Evolutionary conservation across 108 stramenopile genomes (phyloP).

Genomic region (Epipyxis sp.): DNA sequence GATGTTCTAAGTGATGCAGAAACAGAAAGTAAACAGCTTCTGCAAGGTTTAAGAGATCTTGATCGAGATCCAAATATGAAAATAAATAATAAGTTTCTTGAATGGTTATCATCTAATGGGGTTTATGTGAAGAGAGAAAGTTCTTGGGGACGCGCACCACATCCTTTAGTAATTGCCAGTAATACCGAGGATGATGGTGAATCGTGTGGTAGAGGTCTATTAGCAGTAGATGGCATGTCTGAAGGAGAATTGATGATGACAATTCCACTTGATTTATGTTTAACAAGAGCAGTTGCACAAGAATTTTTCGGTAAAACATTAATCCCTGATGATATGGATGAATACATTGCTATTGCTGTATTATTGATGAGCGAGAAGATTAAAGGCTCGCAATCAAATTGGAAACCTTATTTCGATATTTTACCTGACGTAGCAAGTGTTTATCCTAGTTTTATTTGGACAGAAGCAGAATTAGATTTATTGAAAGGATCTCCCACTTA

Average conservation of each 20-base stretch:
- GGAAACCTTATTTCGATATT: constrained; percentile 77
- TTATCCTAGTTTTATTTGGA: constrained; percentile 87
- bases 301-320: constrained; percentile 56
- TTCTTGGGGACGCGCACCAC: constrained; percentile 87
- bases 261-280: constrained; percentile 74
- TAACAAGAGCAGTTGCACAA: constrained; percentile 62
- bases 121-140: constrained; percentile 74
- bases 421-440: constrained; percentile 79
- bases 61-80: neutral
- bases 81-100: constrained; percentile 12
- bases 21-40: neutral
- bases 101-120: constrained; percentile 60
- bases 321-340: constrained; percentile 71
- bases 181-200: constrained; percentile 88
- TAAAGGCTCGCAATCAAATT: constrained; percentile 65
- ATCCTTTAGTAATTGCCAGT: constrained; percentile 84
- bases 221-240: constrained; percentile 77
- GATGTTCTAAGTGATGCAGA: neutral
- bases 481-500: constrained; percentile 77
- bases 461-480: constrained; percentile 76
- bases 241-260: constrained; percentile 79
- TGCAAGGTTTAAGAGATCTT: neutral
- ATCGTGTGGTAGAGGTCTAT: constrained; percentile 78
- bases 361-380: constrained; percentile 81
- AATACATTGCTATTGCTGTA: constrained; percentile 88